phyloP scores from a whole-genome alignment of 768 basidiomycete genomes.

The Pholiota conissans region DNA sequence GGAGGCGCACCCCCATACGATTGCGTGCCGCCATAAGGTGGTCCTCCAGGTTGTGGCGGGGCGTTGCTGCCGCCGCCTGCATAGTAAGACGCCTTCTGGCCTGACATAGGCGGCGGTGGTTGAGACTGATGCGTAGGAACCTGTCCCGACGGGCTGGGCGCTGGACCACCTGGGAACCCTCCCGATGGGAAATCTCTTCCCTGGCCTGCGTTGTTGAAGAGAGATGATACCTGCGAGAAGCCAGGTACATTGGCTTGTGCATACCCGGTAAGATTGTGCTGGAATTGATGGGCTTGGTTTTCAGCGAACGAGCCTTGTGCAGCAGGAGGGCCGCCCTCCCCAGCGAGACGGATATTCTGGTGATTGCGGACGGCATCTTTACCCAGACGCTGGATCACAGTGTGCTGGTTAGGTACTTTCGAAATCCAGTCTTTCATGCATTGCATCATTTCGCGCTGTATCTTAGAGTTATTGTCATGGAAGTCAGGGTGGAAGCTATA shows the following conservation, averaged over 20 bases:
- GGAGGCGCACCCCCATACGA: constrained; percentile 26
- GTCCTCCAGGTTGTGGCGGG: constrained; percentile 20
- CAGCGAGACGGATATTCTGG: constrained; percentile 61
- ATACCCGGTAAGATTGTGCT: constrained; percentile 48
- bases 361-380: constrained; percentile 73
- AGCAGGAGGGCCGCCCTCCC: constrained; percentile 48
- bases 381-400: constrained; percentile 54
- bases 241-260: constrained; percentile 45
- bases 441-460: constrained; percentile 78
- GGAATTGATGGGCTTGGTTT: constrained; percentile 47
- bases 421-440: constrained; percentile 65
- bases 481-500: constrained; percentile 84
- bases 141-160: not conserved
- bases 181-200: constrained; percentile 4
- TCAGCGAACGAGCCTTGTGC: constrained; percentile 50
- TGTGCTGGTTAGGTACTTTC: constrained; percentile 43
- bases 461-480: constrained; percentile 57
- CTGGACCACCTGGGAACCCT: not conserved
- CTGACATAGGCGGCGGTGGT: constrained; percentile 12
- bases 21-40: too few relatives aligned
- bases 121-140: not conserved
- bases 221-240: constrained; percentile 39
- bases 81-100: constrained; percentile 33
- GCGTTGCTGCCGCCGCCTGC: constrained; percentile 9
- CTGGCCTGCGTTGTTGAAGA: constrained; percentile 31